These are phyloP conservation scores for Wickerhamomyces sp. DNA, from an alignment of 1,139 yeast genomes.

Conservation along the genomic window DNA sequence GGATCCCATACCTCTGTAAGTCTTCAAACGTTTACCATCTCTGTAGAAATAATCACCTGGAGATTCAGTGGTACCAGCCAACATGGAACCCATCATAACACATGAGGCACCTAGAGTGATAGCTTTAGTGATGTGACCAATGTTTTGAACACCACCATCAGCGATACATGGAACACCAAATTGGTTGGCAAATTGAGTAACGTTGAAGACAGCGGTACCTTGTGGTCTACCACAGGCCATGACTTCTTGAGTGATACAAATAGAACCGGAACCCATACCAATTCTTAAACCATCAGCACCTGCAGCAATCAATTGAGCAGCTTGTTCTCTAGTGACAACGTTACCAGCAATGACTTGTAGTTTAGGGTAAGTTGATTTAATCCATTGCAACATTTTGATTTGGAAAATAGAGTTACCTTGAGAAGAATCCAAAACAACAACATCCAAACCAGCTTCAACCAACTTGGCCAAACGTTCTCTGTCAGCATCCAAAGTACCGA, in stretches of 20 bases:
- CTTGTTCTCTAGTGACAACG: conserved; percentile 98
- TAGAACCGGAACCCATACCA: conserved; percentile 99
- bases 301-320: conserved; percentile 89
- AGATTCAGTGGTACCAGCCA: conserved; percentile 97
- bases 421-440: conserved; percentile 91
- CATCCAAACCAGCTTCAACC: conserved; percentile 96
- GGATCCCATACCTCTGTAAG: conserved; percentile 99
- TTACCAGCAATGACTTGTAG: conserved; percentile 95
- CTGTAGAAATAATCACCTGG: conserved; percentile 98
- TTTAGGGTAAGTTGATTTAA: conserved; percentile 72
- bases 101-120: conserved; percentile 94
- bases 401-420: conserved; percentile 98
- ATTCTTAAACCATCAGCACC: conserved; percentile 98
- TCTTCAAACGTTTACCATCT: conserved; percentile 95
- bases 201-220: conserved; percentile 93
- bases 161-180: conserved; percentile 97
- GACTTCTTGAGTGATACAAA: conserved; percentile 98
- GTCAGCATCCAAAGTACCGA: conserved; percentile 91
- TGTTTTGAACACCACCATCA: conserved; percentile 98
- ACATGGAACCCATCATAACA: conserved; percentile 99
- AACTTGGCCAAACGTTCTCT: conserved; percentile 76
- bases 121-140: conserved; percentile 98
- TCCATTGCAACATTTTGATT: conserved; percentile 87
- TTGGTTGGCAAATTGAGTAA: conserved; percentile 78
- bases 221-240: conserved; percentile 99